These are phyloP conservation scores for Grammothele lineata DNA, from an alignment of 768 basidiomycete genomes.

Conservation along the genomic window DNA sequence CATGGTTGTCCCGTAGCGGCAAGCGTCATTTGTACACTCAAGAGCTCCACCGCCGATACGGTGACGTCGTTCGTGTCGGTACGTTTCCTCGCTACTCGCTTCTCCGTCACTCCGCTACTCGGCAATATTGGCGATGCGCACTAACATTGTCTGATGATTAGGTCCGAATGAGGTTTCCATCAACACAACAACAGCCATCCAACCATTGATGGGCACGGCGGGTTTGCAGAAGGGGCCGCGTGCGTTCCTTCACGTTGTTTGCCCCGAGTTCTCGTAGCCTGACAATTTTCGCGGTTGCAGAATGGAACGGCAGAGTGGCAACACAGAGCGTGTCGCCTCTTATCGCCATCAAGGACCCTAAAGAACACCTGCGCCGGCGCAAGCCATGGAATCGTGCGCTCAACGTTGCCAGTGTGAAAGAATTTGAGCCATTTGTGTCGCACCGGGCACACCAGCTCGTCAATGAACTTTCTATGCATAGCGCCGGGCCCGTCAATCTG, in stretches of 20 bases:
- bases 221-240: constrained; percentile 24
- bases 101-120: no score
- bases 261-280: no score
- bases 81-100: no score
- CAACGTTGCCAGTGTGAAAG: constrained; percentile 29
- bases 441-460: constrained; percentile 26
- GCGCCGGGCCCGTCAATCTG: constrained; percentile 24
- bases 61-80: constrained; percentile 22
- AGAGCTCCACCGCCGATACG: constrained; percentile 19
- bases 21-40: constrained; percentile 19
- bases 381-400: constrained; percentile 39
- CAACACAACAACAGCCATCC: constrained; percentile 15
- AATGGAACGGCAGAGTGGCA: constrained; percentile 11
- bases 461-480: constrained; percentile 12
- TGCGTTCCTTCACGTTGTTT: constrained; percentile 11
- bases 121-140: no score
- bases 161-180: constrained; percentile 24
- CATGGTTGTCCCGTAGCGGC: constrained; percentile 14
- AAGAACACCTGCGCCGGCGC: constrained; percentile 33
- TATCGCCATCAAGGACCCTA: constrained; percentile 29
- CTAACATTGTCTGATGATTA: constrained; percentile 2
- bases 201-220: constrained; percentile 18
- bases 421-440: constrained; percentile 24
- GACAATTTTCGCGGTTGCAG: constrained; percentile 4
- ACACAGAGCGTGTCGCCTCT: constrained; percentile 17